Evolutionary conservation across 1,139 yeast genomes (phyloP).

Genomic region (Yamadazyma membranifaciens): DNA sequence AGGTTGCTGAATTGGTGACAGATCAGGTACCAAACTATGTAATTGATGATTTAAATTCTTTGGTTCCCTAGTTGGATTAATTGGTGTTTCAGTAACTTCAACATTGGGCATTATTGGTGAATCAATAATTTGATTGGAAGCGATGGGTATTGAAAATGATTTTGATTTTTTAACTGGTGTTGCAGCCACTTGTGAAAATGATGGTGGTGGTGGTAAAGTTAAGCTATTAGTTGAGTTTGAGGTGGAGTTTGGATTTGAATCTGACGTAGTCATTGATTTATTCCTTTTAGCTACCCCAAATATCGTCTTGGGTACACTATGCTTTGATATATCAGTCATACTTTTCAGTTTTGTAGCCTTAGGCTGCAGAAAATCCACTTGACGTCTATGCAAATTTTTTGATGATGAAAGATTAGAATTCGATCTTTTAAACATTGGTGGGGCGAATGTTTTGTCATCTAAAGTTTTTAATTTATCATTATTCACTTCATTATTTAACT

Average conservation of each 20-base stretch:
- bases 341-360: slow-evolving; percentile 10
- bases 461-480: slow-evolving; percentile 6
- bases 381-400: slow-evolving; percentile 41
- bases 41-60: too few relatives aligned
- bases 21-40: slow-evolving; percentile 1
- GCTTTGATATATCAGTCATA: slow-evolving; percentile 5
- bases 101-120: slow-evolving; percentile 2
- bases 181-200: slow-evolving; percentile 16
- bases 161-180: slow-evolving; percentile 15
- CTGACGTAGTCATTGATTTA: slow-evolving; percentile 10
- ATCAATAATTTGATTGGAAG: not conserved
- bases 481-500: slow-evolving; percentile 1
- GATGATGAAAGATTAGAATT: slow-evolving; percentile 41
- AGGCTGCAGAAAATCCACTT: slow-evolving; percentile 38
- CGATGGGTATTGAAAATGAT: slow-evolving; percentile 1
- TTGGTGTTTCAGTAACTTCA: slow-evolving; percentile 1
- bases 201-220: slow-evolving; percentile 1
- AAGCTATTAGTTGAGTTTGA: not conserved
- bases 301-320: slow-evolving; percentile 14
- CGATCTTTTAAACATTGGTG: slow-evolving; percentile 38
- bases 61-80: not conserved
- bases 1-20: slow-evolving; percentile 6
- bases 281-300: slow-evolving; percentile 29
- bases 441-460: slow-evolving; percentile 25
- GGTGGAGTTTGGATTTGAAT: slow-evolving; percentile 10